Conservation (phyloP, 306 rosid species). For the Citrullus colocynthis region DNA sequence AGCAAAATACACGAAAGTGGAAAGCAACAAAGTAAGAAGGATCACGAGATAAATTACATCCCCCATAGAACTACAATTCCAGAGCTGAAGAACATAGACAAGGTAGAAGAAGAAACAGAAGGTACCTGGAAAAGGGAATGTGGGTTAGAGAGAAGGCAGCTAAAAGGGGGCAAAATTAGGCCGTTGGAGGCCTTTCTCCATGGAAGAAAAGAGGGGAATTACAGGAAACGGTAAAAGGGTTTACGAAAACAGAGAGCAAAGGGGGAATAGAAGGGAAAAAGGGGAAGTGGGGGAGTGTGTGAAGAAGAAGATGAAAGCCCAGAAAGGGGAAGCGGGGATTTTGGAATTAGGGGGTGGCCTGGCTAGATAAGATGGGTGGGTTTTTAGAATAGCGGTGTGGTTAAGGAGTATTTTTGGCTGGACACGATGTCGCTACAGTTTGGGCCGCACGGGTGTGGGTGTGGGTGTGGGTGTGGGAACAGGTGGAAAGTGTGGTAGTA, state of each 20-base stretch:
- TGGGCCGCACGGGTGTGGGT: neutral
- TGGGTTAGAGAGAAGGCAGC: neutral
- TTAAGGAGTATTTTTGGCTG: neutral
- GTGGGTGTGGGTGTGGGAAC: neutral
- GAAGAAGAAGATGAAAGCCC: neutral
- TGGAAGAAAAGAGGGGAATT: neutral
- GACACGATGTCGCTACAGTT: neutral
- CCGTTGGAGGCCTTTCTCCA: neutral
- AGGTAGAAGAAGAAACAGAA: neutral
- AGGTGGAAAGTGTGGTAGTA: neutral
- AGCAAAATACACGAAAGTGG: neutral
- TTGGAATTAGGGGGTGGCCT: neutral
- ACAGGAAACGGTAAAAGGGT: neutral
- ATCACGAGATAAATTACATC: neutral
- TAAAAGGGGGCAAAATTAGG: neutral
- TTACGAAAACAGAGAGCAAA: neutral
- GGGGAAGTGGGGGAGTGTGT: neutral
- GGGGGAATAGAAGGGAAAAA: neutral
- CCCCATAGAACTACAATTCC: neutral
- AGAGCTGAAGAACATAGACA: neutral
- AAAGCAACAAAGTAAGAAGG: neutral
- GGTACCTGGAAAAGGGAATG: slow-evolving; percentile 2
- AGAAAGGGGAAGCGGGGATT: neutral
- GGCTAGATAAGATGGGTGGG: neutral
- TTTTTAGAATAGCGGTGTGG: neutral